phyloP scores from a whole-genome alignment of 257 asterid species.

The Lithospermum erythrorhizon region DNA sequence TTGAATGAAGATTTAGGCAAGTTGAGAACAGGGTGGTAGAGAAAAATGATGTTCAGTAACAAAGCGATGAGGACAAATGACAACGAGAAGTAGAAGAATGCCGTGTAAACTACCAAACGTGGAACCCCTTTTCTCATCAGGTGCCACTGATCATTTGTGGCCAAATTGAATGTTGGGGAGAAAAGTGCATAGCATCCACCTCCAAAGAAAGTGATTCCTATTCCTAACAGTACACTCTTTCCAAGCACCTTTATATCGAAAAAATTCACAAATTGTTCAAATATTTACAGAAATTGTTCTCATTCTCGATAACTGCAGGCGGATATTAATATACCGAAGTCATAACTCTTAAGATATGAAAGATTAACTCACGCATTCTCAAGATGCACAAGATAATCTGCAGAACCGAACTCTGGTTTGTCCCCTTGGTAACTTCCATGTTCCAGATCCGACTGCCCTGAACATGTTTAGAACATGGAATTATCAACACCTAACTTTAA shows the following conservation, averaged over 20 bases:
- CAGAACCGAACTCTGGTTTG: slow-evolving; percentile 29
- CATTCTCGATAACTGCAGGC: not conserved
- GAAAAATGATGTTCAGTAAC: slow-evolving; percentile 20
- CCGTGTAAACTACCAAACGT: slow-evolving; percentile 30
- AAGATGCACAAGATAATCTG: slow-evolving; percentile 26
- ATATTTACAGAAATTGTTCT: not conserved
- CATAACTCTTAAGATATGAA: not conserved
- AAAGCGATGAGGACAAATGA: slow-evolving; percentile 28
- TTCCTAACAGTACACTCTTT: slow-evolving; percentile 30
- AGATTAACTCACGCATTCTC: slow-evolving; percentile 23
- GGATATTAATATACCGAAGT: not conserved
- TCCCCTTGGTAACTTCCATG: slow-evolving; percentile 14
- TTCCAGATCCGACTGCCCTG: slow-evolving; percentile 19
- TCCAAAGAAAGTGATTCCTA: slow-evolving; percentile 34
- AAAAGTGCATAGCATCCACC: slow-evolving; percentile 35
- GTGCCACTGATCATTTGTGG: slow-evolving; percentile 42
- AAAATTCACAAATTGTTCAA: too few species aligned
- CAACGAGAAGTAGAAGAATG: slow-evolving; percentile 48
- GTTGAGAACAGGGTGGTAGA: slow-evolving; percentile 33
- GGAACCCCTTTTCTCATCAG: slow-evolving; percentile 24
- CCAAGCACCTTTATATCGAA: slow-evolving; percentile 25
- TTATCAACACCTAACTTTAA: not conserved
- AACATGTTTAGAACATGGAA: not conserved
- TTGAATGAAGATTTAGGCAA: slow-evolving; percentile 35
- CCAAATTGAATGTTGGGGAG: slow-evolving; percentile 48